A percentile compares a stretch with the other conserved stretches of the same genome.
phyloP scores from a whole-genome alignment of 2,329 filamentous ascomycete genomes.

The Fusarium falciforme region DNA sequence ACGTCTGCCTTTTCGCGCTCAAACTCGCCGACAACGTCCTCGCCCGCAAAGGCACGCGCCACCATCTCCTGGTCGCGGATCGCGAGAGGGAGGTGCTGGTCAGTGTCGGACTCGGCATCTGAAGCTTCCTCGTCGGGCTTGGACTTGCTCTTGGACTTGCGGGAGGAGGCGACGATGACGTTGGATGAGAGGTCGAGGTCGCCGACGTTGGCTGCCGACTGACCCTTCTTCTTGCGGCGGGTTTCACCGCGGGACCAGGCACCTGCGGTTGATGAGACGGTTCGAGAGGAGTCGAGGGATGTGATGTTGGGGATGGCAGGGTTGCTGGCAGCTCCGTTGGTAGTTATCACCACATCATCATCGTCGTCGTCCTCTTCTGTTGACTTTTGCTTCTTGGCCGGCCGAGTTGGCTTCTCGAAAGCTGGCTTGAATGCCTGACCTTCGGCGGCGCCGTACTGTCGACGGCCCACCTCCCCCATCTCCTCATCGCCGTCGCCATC shows the following conservation, averaged over 20 bases:
- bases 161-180: conserved; percentile 46
- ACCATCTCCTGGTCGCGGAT: conserved; percentile 76
- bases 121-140: conserved; percentile 46
- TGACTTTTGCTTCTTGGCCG: conserved; percentile 45
- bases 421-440: conserved; percentile 48
- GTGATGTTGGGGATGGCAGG: conserved; percentile 35
- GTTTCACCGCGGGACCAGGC: conserved; percentile 57
- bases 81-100: conserved; percentile 65
- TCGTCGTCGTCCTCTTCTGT: conserved; percentile 43
- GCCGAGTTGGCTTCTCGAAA: conserved; percentile 44
- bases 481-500: conserved; percentile 65
- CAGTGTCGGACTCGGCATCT: conserved; percentile 57
- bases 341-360: conserved; percentile 45
- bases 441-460: conserved; percentile 69
- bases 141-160: conserved; percentile 46
- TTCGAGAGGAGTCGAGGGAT: conserved; percentile 28
- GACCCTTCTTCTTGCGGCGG: conserved; percentile 54
- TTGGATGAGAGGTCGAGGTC: conserved; percentile 56
- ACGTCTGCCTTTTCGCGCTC: conserved; percentile 80
- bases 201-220: conserved; percentile 43
- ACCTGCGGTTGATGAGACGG: conserved; percentile 47
- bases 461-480: conserved; percentile 73
- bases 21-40: conserved; percentile 86
- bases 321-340: conserved; percentile 25
- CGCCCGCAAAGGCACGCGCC: conserved; percentile 87